Conservation (phyloP, 2,329 filamentous ascomycete species). For the Pseudomassariella vexata region DNA sequence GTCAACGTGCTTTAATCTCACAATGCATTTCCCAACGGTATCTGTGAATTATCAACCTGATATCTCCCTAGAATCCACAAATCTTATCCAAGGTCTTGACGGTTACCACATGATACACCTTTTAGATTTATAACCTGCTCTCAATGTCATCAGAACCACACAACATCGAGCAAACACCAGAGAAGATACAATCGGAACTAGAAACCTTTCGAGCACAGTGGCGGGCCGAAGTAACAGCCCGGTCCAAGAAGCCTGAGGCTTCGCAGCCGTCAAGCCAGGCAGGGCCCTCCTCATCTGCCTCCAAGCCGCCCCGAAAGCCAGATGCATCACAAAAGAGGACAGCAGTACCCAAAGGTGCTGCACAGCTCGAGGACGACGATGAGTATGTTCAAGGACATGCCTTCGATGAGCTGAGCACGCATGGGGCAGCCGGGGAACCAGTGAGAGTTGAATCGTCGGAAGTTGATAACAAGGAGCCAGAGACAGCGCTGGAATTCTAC, state of each 20-base stretch:
- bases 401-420: slow-evolving; percentile 29
- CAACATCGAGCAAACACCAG: slow-evolving; percentile 18
- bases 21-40: no score
- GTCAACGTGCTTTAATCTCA: no score
- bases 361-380: slow-evolving; percentile 18
- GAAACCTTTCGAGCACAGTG: slow-evolving; percentile 83
- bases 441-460: slow-evolving; percentile 11
- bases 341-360: slow-evolving; percentile 6
- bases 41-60: no score
- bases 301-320: slow-evolving; percentile 11
- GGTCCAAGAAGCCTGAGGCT: slow-evolving; percentile 28
- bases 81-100: no score
- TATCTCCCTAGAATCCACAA: no score
- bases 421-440: no score
- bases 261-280: slow-evolving; percentile 5
- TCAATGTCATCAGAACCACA: no score
- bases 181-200: slow-evolving; percentile 59
- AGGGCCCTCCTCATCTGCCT: slow-evolving; percentile 13
- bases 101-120: no score
- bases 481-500: slow-evolving; percentile 80
- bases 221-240: slow-evolving; percentile 66
- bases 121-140: no score
- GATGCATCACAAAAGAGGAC: slow-evolving; percentile 14
- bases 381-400: slow-evolving; percentile 20
- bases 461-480: slow-evolving; percentile 17